Evolutionary conservation across 2,329 filamentous ascomycete species (phyloP).

Genomic region (Cladophialophora immunda): DNA sequence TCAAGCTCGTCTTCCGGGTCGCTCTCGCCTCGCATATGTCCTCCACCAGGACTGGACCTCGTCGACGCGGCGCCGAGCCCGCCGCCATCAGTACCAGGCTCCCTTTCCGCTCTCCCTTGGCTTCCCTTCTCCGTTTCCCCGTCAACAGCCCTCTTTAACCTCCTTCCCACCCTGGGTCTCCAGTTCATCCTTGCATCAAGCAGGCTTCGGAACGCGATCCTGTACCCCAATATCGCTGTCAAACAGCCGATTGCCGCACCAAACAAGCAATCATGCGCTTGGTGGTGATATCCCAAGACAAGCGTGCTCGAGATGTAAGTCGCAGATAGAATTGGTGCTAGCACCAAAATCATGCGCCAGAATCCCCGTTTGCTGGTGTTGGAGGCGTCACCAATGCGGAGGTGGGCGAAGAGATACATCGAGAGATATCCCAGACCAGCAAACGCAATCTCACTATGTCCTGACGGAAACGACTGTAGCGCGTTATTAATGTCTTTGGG

Average conservation of each 20-base stretch:
- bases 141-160: constrained; percentile 23
- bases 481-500: constrained; percentile 79
- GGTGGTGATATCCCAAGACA: constrained; percentile 75
- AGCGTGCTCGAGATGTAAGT: constrained; percentile 74
- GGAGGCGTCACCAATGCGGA: constrained; percentile 67
- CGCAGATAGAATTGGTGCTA: constrained; percentile 68
- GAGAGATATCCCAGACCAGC: constrained; percentile 78
- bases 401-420: constrained; percentile 73
- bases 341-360: constrained; percentile 62
- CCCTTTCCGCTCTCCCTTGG: neutral
- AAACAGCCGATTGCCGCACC: constrained; percentile 68
- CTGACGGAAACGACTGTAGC: constrained; percentile 83
- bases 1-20: neutral
- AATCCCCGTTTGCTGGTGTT: constrained; percentile 42
- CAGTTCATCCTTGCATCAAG: constrained; percentile 18
- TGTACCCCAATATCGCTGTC: constrained; percentile 52
- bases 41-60: neutral
- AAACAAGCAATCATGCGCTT: constrained; percentile 73
- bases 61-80: neutral
- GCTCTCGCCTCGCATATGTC: neutral
- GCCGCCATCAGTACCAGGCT: neutral
- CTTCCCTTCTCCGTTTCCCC: neutral
- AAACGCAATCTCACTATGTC: constrained; percentile 82
- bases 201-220: constrained; percentile 30
- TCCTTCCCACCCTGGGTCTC: constrained; percentile 24